Conservation (phyloP, 768 basidiomycete species). For the Collybia nuda region DNA sequence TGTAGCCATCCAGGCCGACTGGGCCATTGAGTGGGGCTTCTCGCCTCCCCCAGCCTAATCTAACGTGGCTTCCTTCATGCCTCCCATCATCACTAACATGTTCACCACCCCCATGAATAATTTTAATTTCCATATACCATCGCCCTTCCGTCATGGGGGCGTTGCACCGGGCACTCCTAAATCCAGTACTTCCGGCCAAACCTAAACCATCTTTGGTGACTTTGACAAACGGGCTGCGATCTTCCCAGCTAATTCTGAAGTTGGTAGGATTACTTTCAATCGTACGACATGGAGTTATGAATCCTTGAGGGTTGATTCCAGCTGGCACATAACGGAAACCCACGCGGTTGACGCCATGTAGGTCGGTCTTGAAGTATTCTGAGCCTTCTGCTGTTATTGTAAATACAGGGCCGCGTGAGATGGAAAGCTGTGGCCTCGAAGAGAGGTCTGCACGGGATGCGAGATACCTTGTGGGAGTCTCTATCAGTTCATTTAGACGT, state of each 20-base stretch:
- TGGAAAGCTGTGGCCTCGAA: slow-evolving; percentile 65
- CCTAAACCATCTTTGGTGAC: slow-evolving; percentile 78
- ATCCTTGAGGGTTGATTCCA: slow-evolving; percentile 63
- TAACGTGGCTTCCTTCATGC: slow-evolving; percentile 76
- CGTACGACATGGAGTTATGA: slow-evolving; percentile 65
- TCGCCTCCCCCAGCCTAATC: slow-evolving; percentile 89
- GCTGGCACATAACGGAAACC: slow-evolving; percentile 82
- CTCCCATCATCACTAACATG: slow-evolving; percentile 43
- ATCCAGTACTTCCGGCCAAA: slow-evolving; percentile 83
- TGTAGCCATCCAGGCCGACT: slow-evolving; percentile 91
- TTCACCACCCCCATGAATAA: slow-evolving; percentile 74
- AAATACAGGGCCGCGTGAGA: slow-evolving; percentile 75
- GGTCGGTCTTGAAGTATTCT: slow-evolving; percentile 66
- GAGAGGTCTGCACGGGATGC: slow-evolving; percentile 68
- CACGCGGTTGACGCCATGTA: slow-evolving; percentile 70
- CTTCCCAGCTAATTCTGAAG: slow-evolving; percentile 87
- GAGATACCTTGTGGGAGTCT: slow-evolving; percentile 40
- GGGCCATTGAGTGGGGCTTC: slow-evolving; percentile 95
- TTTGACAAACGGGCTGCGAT: slow-evolving; percentile 78
- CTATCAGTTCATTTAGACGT: slow-evolving; percentile 1
- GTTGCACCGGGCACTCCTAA: slow-evolving; percentile 87
- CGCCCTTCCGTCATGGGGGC: slow-evolving; percentile 85
- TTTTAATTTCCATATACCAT: slow-evolving; percentile 93
- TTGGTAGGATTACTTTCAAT: slow-evolving; percentile 75
- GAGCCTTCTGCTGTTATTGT: slow-evolving; percentile 55